A percentile compares a stretch with the other conserved stretches of the same genome.
These are phyloP conservation scores for Heliosperma pusillum DNA, from an alignment of 148 eudicot genomes.

Conservation along the genomic window DNA sequence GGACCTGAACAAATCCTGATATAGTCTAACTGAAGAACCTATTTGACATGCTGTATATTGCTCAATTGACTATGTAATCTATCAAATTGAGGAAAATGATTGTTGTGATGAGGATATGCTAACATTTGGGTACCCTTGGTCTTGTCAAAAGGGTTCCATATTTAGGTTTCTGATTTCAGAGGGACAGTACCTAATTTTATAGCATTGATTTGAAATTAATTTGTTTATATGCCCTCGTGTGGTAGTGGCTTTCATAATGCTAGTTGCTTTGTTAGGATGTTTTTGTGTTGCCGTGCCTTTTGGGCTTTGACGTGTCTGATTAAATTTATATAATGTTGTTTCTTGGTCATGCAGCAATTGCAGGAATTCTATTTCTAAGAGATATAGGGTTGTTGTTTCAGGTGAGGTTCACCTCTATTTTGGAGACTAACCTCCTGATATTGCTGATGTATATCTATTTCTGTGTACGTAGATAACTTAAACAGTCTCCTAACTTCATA, in stretches of 20 bases:
- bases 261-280: not conserved
- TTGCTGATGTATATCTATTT: not conserved
- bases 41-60: not conserved
- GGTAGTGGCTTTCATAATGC: not conserved
- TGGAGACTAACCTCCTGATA: not conserved
- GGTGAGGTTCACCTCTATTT: slow-evolving; percentile 36
- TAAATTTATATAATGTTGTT: not conserved
- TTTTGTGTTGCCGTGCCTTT: not conserved
- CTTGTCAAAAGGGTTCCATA: not conserved
- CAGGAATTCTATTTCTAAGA: slow-evolving; percentile 66
- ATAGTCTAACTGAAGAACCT: not conserved
- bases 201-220: not conserved
- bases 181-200: not conserved
- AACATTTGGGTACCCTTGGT: not conserved
- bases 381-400: slow-evolving; percentile 43
- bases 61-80: not conserved
- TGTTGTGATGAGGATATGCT: not conserved
- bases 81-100: not conserved
- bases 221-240: not conserved
- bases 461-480: not conserved
- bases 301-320: not conserved
- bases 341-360: slow-evolving; percentile 60
- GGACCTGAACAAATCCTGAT: not conserved
- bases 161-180: not conserved
- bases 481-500: not conserved